Conservation (phyloP, 306 rosid species). For the Styphnolobium japonicum region DNA sequence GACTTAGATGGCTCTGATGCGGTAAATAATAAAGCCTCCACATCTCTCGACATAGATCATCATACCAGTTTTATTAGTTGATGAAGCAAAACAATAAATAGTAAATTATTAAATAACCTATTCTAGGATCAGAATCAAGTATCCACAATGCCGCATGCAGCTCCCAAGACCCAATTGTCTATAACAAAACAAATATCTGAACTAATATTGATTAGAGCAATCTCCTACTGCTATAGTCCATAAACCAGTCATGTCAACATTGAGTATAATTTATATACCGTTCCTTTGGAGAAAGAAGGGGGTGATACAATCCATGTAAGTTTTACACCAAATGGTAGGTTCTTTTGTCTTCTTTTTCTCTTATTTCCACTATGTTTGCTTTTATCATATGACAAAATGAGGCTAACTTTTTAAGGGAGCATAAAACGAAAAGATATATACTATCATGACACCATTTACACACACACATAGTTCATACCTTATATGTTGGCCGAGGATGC, state of each 20-base stretch:
- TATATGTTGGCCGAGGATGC: constrained; percentile 24
- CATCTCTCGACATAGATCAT: neutral
- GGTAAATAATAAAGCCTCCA: neutral
- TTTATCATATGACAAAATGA: neutral
- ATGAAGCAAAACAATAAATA: neutral
- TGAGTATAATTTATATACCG: no score
- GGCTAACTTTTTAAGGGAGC: no score
- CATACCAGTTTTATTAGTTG: neutral
- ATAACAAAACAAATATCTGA: neutral
- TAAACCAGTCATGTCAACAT: neutral
- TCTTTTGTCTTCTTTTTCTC: no score
- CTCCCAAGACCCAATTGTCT: neutral
- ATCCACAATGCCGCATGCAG: neutral
- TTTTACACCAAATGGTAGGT: no score
- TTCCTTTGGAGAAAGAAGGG: neutral
- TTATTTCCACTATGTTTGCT: neutral
- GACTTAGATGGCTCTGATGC: neutral
- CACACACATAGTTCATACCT: constrained; percentile 34
- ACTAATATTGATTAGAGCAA: neutral
- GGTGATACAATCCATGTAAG: neutral
- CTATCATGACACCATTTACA: constrained; percentile 1
- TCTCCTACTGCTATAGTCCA: neutral
- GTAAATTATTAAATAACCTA: neutral
- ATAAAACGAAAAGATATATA: neutral
- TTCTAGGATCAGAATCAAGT: neutral